Conservation (phyloP, 768 basidiomycete genomes). For the Kwoniella newhampshirensis region DNA sequence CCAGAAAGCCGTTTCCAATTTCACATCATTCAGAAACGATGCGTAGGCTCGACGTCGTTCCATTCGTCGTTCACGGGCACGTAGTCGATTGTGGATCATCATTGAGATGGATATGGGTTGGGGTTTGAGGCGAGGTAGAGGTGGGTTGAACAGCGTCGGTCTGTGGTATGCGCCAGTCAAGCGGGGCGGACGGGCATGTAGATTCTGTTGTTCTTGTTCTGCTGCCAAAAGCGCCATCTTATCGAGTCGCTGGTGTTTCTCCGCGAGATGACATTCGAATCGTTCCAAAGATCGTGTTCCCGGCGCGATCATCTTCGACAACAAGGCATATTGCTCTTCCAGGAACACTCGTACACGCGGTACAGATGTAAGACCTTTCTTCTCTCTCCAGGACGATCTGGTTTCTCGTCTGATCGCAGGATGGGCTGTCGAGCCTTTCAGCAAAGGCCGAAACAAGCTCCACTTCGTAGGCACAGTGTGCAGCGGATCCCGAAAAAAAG, state of each 20-base stretch:
- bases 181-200: slow-evolving; percentile 55
- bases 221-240: too few species aligned
- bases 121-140: slow-evolving; percentile 75
- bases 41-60: slow-evolving; percentile 25
- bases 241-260: slow-evolving; percentile 39
- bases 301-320: neutral
- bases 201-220: neutral
- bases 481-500: slow-evolving; percentile 68
- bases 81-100: slow-evolving; percentile 64
- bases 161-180: slow-evolving; percentile 72
- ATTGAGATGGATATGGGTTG: slow-evolving; percentile 71
- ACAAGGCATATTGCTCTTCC: slow-evolving; percentile 12
- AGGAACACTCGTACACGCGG: slow-evolving; percentile 9
- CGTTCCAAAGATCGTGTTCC: neutral
- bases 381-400: slow-evolving; percentile 16
- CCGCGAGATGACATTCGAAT: neutral
- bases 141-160: slow-evolving; percentile 64
- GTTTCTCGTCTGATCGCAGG: slow-evolving; percentile 13
- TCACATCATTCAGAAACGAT: slow-evolving; percentile 30
- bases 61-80: slow-evolving; percentile 58
- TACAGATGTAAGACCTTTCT: slow-evolving; percentile 19
- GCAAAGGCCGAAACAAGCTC: slow-evolving; percentile 70
- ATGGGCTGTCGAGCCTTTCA: slow-evolving; percentile 53
- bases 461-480: slow-evolving; percentile 77
- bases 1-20: slow-evolving; percentile 38